A percentile compares a stretch with the other conserved stretches of the same genome.
Conservation (phyloP, 306 rosid species). For the Cucumis hystrix region DNA sequence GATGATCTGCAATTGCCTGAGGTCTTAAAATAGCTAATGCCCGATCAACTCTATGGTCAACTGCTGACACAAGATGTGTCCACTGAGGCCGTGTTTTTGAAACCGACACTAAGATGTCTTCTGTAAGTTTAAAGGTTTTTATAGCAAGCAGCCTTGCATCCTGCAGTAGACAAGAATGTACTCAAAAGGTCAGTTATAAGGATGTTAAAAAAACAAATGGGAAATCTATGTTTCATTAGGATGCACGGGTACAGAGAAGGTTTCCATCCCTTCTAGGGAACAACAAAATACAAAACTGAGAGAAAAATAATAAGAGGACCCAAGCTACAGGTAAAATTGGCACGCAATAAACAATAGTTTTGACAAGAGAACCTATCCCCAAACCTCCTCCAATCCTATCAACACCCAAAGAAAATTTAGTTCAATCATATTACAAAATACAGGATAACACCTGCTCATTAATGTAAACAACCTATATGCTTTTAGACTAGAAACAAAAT, state of each 20-base stretch:
- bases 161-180: slow-evolving; percentile 33
- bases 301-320: not conserved
- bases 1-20: slow-evolving; percentile 76
- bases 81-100: slow-evolving; percentile 58
- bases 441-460: not conserved
- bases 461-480: not conserved
- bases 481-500: not conserved
- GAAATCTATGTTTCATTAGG: not conserved
- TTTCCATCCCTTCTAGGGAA: not conserved
- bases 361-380: not conserved
- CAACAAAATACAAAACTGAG: not conserved
- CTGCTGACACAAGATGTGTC: slow-evolving; percentile 71
- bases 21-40: slow-evolving; percentile 86
- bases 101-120: slow-evolving; percentile 50
- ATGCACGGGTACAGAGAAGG: not conserved
- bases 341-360: not conserved
- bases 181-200: slow-evolving; percentile 3
- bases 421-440: not conserved
- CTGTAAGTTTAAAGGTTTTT: slow-evolving; percentile 47
- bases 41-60: slow-evolving; percentile 89
- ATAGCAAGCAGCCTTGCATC: slow-evolving; percentile 49
- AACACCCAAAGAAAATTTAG: not conserved
- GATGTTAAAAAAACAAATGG: not conserved
- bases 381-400: not conserved
- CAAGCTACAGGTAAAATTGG: not conserved